Conservation (phyloP, 257 asterid genomes). For the Nyctanthes arbortristis region DNA sequence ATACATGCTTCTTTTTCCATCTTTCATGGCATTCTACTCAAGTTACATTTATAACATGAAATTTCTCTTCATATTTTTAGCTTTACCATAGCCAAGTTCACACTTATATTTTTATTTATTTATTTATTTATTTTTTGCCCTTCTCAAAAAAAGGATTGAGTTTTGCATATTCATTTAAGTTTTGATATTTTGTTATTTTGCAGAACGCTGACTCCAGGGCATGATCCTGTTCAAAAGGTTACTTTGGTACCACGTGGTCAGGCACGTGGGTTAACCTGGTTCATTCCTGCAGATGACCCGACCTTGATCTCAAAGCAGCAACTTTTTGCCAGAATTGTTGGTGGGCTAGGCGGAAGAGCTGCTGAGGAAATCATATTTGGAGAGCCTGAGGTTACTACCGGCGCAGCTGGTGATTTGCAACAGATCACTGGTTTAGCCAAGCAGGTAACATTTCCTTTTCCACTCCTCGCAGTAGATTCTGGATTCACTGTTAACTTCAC, state of each 20-base stretch:
- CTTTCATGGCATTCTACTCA: neutral
- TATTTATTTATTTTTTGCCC: neutral
- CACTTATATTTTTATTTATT: too few species aligned
- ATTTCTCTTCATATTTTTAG: neutral
- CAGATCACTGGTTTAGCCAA: constrained; percentile 95
- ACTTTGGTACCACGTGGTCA: constrained; percentile 96
- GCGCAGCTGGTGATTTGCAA: constrained; percentile 95
- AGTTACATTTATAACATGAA: neutral
- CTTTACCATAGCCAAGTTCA: neutral
- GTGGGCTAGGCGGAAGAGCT: constrained; percentile 99
- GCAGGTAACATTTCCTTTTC: constrained; percentile 48
- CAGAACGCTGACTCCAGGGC: constrained; percentile 97
- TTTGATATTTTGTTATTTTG: constrained; percentile 27
- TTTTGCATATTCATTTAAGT: neutral
- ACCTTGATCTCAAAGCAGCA: constrained; percentile 37
- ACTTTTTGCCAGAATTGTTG: constrained; percentile 92
- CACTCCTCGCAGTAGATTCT: constrained; percentile 2
- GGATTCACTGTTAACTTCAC: neutral
- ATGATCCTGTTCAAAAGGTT: constrained; percentile 95
- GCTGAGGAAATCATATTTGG: constrained; percentile 97
- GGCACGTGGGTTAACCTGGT: constrained; percentile 99
- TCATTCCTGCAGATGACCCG: constrained; percentile 95
- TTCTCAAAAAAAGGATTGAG: neutral
- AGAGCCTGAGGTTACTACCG: constrained; percentile 96
- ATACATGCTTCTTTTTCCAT: too few species aligned